Conservation (phyloP, 495 filamentous ascomycete genomes). For the Talaromyces thailandensis region DNA sequence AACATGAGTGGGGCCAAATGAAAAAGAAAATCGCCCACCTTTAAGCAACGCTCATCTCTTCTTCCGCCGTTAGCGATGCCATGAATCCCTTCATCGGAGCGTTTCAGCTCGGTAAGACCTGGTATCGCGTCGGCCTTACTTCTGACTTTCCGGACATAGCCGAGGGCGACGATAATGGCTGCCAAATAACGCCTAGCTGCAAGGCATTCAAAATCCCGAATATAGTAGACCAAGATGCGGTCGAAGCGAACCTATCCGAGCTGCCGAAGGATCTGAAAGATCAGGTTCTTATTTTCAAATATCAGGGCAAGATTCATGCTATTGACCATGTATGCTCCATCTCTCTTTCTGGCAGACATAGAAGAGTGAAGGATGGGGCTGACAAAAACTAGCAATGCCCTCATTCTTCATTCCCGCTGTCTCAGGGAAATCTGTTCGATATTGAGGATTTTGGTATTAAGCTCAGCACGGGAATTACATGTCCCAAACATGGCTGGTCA, state of each 20-base stretch:
- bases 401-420: slow-evolving; percentile 49
- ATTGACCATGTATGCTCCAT: slow-evolving; percentile 46
- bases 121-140: slow-evolving; percentile 29
- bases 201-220: slow-evolving; percentile 46
- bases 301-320: slow-evolving; percentile 47
- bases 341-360: not conserved
- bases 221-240: slow-evolving; percentile 17
- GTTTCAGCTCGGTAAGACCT: not conserved
- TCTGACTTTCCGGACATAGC: slow-evolving; percentile 44
- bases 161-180: slow-evolving; percentile 20
- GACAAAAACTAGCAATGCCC: slow-evolving; percentile 44
- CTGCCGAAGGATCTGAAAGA: slow-evolving; percentile 39
- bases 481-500: slow-evolving; percentile 54
- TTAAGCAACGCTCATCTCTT: not conserved
- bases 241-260: slow-evolving; percentile 26
- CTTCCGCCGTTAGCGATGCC: not conserved
- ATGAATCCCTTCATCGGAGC: slow-evolving; percentile 3
- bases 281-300: slow-evolving; percentile 50
- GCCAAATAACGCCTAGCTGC: slow-evolving; percentile 32
- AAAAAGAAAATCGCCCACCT: not conserved
- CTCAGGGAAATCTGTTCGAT: slow-evolving; percentile 46
- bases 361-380: not conserved
- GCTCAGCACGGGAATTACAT: slow-evolving; percentile 37
- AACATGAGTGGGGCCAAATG: not conserved
- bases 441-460: slow-evolving; percentile 51